Evolutionary conservation across 148 eudicot genomes (phyloP).

Genomic region (Polygonum aviculare): DNA sequence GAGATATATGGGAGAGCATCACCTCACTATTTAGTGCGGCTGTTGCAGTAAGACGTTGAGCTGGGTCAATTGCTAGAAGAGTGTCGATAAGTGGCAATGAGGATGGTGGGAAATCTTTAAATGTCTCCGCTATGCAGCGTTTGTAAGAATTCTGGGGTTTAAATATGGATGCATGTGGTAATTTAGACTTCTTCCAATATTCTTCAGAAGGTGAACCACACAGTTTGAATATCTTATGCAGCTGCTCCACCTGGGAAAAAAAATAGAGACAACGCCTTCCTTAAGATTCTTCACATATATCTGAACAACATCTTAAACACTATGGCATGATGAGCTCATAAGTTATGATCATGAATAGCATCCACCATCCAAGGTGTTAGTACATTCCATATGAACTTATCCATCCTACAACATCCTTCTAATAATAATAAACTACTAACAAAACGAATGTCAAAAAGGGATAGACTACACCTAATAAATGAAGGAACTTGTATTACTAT

Average conservation of each 20-base stretch:
- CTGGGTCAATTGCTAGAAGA: constrained; percentile 72
- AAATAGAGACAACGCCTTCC: neutral
- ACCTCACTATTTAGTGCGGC: constrained; percentile 71
- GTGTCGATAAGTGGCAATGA: constrained; percentile 67
- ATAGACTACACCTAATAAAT: neutral
- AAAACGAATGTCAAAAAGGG: neutral
- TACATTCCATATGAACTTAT: neutral
- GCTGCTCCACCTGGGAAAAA: constrained; percentile 60
- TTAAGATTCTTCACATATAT: neutral
- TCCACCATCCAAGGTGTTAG: neutral
- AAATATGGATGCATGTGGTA: constrained; percentile 78
- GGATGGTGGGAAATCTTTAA: constrained; percentile 71
- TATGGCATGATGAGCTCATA: neutral
- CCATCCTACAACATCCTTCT: neutral
- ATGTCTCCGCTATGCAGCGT: constrained; percentile 64
- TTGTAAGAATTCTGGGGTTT: constrained; percentile 76
- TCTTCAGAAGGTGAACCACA: constrained; percentile 85
- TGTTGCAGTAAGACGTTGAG: constrained; percentile 70
- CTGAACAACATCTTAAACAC: neutral
- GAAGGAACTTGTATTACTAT: constrained; percentile 1
- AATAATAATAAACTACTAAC: neutral
- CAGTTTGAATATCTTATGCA: constrained; percentile 78
- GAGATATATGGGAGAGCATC: constrained; percentile 18
- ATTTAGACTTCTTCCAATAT: constrained; percentile 74
- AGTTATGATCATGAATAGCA: neutral